Evolutionary conservation across 192 early-diverging fungal species (phyloP).

Genomic region (Linderina pennispora): DNA sequence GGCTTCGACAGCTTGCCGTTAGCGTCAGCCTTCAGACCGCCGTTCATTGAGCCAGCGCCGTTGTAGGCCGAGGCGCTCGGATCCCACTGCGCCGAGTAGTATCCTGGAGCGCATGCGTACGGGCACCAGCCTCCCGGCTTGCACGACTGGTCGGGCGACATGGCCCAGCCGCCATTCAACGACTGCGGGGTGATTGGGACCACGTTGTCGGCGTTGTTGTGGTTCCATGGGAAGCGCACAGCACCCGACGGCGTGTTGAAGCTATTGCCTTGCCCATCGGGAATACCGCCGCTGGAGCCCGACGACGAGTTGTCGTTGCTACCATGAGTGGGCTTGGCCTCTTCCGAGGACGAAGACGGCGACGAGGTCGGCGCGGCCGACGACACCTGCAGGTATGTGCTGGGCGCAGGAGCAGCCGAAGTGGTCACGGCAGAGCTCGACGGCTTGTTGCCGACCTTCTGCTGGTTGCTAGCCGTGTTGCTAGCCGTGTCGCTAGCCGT

Average conservation of each 20-base stretch:
- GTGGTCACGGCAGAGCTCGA: no score
- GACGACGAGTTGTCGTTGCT: no score
- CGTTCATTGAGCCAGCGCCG: constrained; percentile 42
- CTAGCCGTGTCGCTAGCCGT: no score
- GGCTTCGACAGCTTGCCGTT: constrained; percentile 30
- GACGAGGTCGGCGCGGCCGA: no score
- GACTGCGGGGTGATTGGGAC: constrained; percentile 24
- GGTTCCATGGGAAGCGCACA: constrained; percentile 42
- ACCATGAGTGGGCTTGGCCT: no score
- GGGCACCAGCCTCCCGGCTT: constrained; percentile 30
- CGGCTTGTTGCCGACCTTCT: no score
- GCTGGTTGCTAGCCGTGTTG: no score
- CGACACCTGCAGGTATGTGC: no score
- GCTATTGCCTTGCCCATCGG: constrained; percentile 36
- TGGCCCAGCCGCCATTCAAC: constrained; percentile 42
- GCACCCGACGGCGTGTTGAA: constrained; percentile 26
- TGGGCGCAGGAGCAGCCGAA: no score
- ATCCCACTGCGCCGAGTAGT: constrained; percentile 46
- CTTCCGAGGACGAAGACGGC: no score
- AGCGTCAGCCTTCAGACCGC: constrained; percentile 25
- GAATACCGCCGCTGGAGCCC: constrained; percentile 16
- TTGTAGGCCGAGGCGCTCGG: constrained; percentile 18
- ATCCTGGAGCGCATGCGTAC: constrained; percentile 37
- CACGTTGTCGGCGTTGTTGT: constrained; percentile 29
- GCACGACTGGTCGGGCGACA: constrained; percentile 45